phyloP scores from a whole-genome alignment of 1,284 basidiomycete species.

The Naganishia albida region DNA sequence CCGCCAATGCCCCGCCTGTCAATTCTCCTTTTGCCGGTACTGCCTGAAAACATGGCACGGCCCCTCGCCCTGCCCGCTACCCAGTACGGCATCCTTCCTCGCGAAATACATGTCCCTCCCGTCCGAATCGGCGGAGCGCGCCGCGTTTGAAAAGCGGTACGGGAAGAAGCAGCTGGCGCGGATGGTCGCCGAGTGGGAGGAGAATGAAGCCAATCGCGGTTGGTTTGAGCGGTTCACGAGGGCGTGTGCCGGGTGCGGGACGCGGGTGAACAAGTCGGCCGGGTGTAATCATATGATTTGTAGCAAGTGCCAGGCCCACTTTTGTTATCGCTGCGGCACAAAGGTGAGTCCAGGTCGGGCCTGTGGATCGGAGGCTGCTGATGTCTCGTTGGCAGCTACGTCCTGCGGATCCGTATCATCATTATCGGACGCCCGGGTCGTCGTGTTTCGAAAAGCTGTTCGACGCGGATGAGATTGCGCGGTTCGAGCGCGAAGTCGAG shows the following conservation, averaged over 20 bases:
- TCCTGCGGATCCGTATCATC: slow-evolving; percentile 48
- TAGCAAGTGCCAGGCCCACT: slow-evolving; percentile 42
- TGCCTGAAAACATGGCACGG: slow-evolving; percentile 33
- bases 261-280: slow-evolving; percentile 50
- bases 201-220: slow-evolving; percentile 48
- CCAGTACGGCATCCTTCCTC: slow-evolving; percentile 42
- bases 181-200: slow-evolving; percentile 44
- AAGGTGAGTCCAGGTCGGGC: slow-evolving; percentile 36
- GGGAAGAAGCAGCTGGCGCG: slow-evolving; percentile 46
- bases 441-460: slow-evolving; percentile 50
- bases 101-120: slow-evolving; percentile 46
- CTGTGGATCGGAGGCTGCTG: background rate
- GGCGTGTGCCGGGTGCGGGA: slow-evolving; percentile 48
- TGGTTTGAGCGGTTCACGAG: slow-evolving; percentile 48
- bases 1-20: slow-evolving; percentile 32
- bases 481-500: slow-evolving; percentile 31
- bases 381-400: slow-evolving; percentile 35
- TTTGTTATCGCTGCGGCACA: slow-evolving; percentile 50
- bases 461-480: slow-evolving; percentile 43
- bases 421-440: slow-evolving; percentile 43
- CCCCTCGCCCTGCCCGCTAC: slow-evolving; percentile 43
- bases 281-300: slow-evolving; percentile 55
- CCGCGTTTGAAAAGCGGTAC: slow-evolving; percentile 41
- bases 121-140: slow-evolving; percentile 39
- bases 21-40: slow-evolving; percentile 35